Percentiles rank a stretch among this genome's conserved stretches.
Evolutionary conservation across 176 grass and related monocot species (phyloP).

Genomic region (Rhipidocladum racemiflorum): DNA sequence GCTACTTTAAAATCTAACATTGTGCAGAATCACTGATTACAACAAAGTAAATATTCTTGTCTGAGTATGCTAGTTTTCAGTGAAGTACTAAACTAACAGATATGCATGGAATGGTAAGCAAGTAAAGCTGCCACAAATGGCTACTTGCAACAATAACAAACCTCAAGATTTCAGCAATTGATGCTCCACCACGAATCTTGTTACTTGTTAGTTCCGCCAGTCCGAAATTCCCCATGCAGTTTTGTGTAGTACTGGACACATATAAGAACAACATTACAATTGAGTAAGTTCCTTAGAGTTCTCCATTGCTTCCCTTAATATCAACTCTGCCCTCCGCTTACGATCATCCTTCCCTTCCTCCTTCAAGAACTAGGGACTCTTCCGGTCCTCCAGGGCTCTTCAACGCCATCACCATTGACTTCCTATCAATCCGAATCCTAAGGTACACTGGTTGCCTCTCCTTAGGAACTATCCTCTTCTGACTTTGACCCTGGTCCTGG

Average conservation of each 20-base stretch:
- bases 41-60: background rate
- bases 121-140: background rate
- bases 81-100: background rate
- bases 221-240: background rate
- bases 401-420: slow-evolving; percentile 33
- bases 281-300: slow-evolving; percentile 48
- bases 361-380: slow-evolving; percentile 28
- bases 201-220: background rate
- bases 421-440: slow-evolving; percentile 49
- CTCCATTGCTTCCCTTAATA: slow-evolving; percentile 50
- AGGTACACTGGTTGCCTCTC: slow-evolving; percentile 51
- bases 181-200: background rate
- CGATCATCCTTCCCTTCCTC: slow-evolving; percentile 56
- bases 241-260: background rate
- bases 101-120: background rate
- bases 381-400: slow-evolving; percentile 20
- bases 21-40: background rate
- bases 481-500: background rate
- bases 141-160: background rate
- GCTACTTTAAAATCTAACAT: background rate
- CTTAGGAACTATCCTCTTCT: slow-evolving; percentile 31
- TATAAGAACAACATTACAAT: slow-evolving; percentile 35
- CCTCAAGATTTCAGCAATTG: background rate
- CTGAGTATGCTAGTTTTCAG: background rate
- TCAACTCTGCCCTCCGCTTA: slow-evolving; percentile 60